Evolutionary conservation across 371 early-diverging fungal genomes (phyloP).

Genomic region (Mortierella polycephala): DNA sequence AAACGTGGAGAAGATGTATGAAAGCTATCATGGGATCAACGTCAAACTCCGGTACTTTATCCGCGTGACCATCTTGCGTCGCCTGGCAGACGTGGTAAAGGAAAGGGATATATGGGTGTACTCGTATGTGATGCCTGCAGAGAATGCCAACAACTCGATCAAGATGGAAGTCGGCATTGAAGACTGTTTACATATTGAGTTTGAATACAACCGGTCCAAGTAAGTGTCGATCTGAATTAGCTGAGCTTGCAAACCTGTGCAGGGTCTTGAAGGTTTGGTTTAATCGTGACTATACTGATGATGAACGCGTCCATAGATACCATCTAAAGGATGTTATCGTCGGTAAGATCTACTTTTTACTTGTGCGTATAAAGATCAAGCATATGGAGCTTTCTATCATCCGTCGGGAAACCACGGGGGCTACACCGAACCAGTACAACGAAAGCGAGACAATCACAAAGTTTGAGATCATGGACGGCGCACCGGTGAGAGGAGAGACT

Average conservation of each 20-base stretch:
- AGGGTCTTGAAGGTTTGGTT: no score
- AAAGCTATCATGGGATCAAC: conserved; percentile 90
- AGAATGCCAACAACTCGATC: conserved; percentile 81
- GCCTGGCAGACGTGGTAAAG: conserved; percentile 79
- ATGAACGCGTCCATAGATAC: conserved; percentile 59
- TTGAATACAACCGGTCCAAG: conserved; percentile 80
- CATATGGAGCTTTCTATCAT: conserved; percentile 99
- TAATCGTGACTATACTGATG: no score
- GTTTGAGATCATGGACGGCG: conserved; percentile 99
- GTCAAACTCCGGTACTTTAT: conserved; percentile 90
- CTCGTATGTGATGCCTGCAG: conserved; percentile 84
- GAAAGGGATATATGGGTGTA: conserved; percentile 89
- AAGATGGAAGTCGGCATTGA: conserved; percentile 98
- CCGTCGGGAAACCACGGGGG: conserved; percentile 95
- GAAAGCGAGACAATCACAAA: conserved; percentile 98
- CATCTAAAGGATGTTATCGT: conserved; percentile 98
- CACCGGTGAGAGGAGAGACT: conserved; percentile 96
- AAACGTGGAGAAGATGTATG: conserved; percentile 91
- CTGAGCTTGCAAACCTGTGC: no score
- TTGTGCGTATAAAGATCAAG: conserved; percentile 98
- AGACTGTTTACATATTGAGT: conserved; percentile 93
- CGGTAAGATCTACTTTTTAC: conserved; percentile 97
- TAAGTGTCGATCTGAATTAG: conserved; percentile 4
- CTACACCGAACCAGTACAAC: conserved; percentile 95
- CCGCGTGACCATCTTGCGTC: conserved; percentile 77